Base-by-base conservation (phyloP, 768 basidiomycete species). In the Phaffia australis region DNA sequence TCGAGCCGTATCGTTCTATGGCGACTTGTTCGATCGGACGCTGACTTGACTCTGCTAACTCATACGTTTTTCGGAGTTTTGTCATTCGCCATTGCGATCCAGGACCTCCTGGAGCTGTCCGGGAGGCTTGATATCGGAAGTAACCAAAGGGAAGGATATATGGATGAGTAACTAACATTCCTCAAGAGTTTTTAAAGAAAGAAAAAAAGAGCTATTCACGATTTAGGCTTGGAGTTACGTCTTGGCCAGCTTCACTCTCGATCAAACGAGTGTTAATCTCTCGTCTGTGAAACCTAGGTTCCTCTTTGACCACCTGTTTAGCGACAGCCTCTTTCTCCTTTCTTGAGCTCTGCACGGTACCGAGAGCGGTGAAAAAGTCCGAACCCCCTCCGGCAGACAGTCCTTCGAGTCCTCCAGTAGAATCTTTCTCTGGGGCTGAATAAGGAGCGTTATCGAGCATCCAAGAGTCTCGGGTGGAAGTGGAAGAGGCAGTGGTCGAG, bases 1-100 rank as follows among this genome's bases (percentile, higher is more conserved):
- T 75, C 2, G 83, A 84, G 4, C 88, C 90, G 72, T 95, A 98
- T 6, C 92, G 83, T 67, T 98, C 94, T 16, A 88, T 70, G 0
- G 87, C 94, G 35, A 98, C 82, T 66, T 91, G 75, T 64, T 75
- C 73, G 35, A 77, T 70, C 9, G 71, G 63, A 32, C 75, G 71
- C 23, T 83, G 82, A 75, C 93, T 90, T 72, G 97, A 93, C 66
- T 89, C 85, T 0, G 88, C 90, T 2, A 87, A 82, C 74, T 98
- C 94, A 73, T 89, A 93, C 0, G 90, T 86, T 19, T 88, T 82
- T 50, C 85, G 83, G 0, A 99, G 83, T 71, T 92, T 90, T 85
- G 89, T 91, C 95, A 98, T 98, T 19, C 95, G 85, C 94, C 95
- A 99, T 73, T 84, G 85, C 2, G 89, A 90, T 15, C 94, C 94